Evolutionary conservation across 2,329 filamentous ascomycete genomes (phyloP).

Genomic region (Shiraia bambusicola): DNA sequence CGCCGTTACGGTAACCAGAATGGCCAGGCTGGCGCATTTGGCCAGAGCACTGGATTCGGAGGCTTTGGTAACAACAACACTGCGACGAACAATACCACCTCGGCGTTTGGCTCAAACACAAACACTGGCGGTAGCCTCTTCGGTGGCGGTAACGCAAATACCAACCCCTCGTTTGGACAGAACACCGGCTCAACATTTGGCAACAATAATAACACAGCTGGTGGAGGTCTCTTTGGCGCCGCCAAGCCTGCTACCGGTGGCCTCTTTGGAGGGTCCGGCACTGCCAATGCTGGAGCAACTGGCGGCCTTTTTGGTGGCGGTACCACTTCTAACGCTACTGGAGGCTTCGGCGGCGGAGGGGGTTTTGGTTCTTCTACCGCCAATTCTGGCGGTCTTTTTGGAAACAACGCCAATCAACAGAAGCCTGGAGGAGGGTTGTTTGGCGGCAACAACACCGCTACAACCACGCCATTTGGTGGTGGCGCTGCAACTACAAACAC

Average conservation of each 20-base stretch:
- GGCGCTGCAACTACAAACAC: constrained; percentile 24
- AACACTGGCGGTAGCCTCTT: constrained; percentile 49
- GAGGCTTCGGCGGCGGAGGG: constrained; percentile 17
- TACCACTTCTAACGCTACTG: constrained; percentile 30
- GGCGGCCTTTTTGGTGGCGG: constrained; percentile 40
- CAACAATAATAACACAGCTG: constrained; percentile 27
- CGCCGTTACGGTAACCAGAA: constrained; percentile 80
- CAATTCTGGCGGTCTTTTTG: constrained; percentile 52
- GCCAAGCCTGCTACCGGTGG: constrained; percentile 40
- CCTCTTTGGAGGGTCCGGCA: constrained; percentile 45
- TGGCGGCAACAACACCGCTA: constrained; percentile 28
- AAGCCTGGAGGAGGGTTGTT: constrained; percentile 39
- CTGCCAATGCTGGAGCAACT: constrained; percentile 28
- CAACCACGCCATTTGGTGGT: constrained; percentile 27
- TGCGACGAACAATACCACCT: constrained; percentile 19
- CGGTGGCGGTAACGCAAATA: constrained; percentile 37
- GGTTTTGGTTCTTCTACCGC: constrained; percentile 27
- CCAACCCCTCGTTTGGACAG: constrained; percentile 37
- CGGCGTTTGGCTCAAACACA: constrained; percentile 53
- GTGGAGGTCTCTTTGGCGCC: constrained; percentile 37
- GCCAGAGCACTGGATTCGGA: constrained; percentile 61
- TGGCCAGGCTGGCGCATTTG: constrained; percentile 80
- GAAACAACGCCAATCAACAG: constrained; percentile 41
- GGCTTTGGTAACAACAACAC: constrained; percentile 48
- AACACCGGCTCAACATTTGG: constrained; percentile 35